These are phyloP conservation scores for Silene conica DNA, from an alignment of 148 eudicot genomes.

Conservation along the genomic window DNA sequence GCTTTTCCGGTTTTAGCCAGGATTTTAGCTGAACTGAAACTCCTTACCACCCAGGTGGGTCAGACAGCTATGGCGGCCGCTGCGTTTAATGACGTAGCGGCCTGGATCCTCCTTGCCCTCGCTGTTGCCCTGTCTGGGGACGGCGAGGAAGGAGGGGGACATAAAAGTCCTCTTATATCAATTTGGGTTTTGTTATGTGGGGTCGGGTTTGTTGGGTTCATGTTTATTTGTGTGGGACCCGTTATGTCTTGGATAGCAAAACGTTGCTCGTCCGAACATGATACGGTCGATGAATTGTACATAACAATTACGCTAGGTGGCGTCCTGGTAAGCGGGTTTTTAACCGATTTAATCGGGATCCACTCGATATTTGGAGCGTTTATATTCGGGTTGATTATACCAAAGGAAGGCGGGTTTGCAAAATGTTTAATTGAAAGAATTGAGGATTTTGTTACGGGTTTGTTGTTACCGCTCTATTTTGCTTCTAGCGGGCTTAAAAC, in stretches of 20 bases:
- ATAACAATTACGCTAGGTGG: slow-evolving; percentile 34
- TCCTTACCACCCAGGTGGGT: slow-evolving; percentile 47
- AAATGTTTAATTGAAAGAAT: slow-evolving; percentile 35
- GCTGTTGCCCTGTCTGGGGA: slow-evolving; percentile 36
- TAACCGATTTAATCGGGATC: slow-evolving; percentile 49
- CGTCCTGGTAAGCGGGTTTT: slow-evolving; percentile 41
- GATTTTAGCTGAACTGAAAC: slow-evolving; percentile 47
- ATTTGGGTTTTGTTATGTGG: slow-evolving; percentile 43
- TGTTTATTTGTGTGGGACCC: slow-evolving; percentile 21
- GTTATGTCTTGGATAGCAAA: slow-evolving; percentile 23
- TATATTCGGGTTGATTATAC: slow-evolving; percentile 39
- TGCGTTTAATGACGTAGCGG: slow-evolving; percentile 38
- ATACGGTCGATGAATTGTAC: slow-evolving; percentile 31
- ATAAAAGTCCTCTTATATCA: slow-evolving; percentile 21
- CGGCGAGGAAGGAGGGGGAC: neutral
- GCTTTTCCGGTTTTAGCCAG: slow-evolving; percentile 50
- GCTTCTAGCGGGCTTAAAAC: slow-evolving; percentile 57
- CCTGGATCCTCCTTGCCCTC: slow-evolving; percentile 47
- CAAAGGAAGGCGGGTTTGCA: slow-evolving; percentile 35
- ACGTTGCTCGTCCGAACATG: slow-evolving; percentile 27
- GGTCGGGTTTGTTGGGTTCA: slow-evolving; percentile 25
- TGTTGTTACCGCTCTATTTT: slow-evolving; percentile 43
- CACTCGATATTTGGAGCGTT: slow-evolving; percentile 56
- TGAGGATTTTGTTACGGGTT: slow-evolving; percentile 43
- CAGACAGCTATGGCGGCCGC: slow-evolving; percentile 49